Percentiles rank a stretch among this genome's conserved stretches.
These are phyloP conservation scores for Catunica adiposa DNA, from an alignment of 2,329 filamentous ascomycete species.

Conservation along the genomic window DNA sequence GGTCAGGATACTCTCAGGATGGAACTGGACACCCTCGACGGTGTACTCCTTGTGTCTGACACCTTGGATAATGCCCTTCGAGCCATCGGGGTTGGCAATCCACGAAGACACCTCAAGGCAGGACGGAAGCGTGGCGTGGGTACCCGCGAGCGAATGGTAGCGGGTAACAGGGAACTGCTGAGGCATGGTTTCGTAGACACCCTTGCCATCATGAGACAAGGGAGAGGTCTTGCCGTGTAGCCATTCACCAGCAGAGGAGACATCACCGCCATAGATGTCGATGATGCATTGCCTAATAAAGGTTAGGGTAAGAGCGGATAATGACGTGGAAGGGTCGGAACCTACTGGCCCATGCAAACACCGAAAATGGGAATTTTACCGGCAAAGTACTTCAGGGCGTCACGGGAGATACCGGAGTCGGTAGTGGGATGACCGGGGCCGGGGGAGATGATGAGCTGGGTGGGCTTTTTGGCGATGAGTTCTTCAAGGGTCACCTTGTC, in stretches of 20 bases:
- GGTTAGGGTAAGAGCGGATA: background rate
- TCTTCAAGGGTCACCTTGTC: constrained; percentile 79
- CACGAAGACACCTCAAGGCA: constrained; percentile 83
- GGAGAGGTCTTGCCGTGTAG: constrained; percentile 93
- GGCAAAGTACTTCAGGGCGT: constrained; percentile 76
- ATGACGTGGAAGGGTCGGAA: background rate
- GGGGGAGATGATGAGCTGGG: constrained; percentile 86
- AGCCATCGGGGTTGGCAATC: constrained; percentile 60
- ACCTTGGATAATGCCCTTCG: constrained; percentile 85
- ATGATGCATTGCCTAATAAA: constrained; percentile 76
- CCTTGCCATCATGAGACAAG: constrained; percentile 74
- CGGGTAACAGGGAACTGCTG: constrained; percentile 77
- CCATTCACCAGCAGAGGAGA: constrained; percentile 87
- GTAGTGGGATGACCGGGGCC: constrained; percentile 83
- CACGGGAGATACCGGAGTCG: constrained; percentile 85
- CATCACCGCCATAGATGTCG: constrained; percentile 78
- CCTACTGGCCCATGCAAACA: constrained; percentile 95
- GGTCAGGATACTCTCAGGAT: constrained; percentile 92
- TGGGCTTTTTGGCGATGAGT: constrained; percentile 67
- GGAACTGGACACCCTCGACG: constrained; percentile 94
- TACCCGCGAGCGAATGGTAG: constrained; percentile 92
- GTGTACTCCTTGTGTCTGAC: constrained; percentile 82
- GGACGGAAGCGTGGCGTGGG: constrained; percentile 68
- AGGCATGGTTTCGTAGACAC: constrained; percentile 70
- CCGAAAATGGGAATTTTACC: constrained; percentile 91